Base-by-base conservation (phyloP, 352 stramenopile species). In the Phytopythium vexans region DNA sequence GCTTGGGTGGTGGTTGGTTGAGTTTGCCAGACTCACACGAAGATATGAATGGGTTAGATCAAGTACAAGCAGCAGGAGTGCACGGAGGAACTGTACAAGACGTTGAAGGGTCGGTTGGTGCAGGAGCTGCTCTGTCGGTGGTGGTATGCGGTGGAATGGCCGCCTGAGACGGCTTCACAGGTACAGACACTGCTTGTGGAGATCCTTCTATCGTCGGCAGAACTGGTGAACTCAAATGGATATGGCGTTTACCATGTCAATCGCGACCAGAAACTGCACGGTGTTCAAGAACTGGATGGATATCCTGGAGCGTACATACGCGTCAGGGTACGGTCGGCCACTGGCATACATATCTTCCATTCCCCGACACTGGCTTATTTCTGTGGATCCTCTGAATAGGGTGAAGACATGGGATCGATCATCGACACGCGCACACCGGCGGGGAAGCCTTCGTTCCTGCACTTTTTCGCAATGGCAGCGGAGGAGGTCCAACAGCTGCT, bases 91-190 rank as follows among this genome's bases (percentile, higher is more conserved):
- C 65, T 94, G 16, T 94, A 94, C 49, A 60, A 86, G 45, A 79
- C 84, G 46, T 66, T 91, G 14, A 94, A 94, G 63, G 84, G 84
- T 0, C 68, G 66, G 42, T 46, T 94, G 9, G 79, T 72, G 10
- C 84, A 94, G 56, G 77, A 92, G 57, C 58, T 94, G 45, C 57
- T 94, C 41, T 94, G 84, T 64, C 78, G 84, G 16, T 94, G 84
- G 84, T 94, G 84, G 84, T 94, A 94, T 45, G 84, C 81, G 8
- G 65, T 94, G 31, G 69, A 91, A 52, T 94, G 84, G 84, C 84
- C 84, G 9, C 70, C 76, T 0, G 56, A 57, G 10, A 69, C 88
- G 45, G 59, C 66, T 42, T 27, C 21, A 27, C 21, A 27, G 21
- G 21, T 27, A 27, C 21, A 27, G 21, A 27, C 21, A 27, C 21